Evolutionary conservation across 345 rosid genomes (phyloP), one percentile per base, ranked within the genome.

Genomic region (Acer saccharum): DNA sequence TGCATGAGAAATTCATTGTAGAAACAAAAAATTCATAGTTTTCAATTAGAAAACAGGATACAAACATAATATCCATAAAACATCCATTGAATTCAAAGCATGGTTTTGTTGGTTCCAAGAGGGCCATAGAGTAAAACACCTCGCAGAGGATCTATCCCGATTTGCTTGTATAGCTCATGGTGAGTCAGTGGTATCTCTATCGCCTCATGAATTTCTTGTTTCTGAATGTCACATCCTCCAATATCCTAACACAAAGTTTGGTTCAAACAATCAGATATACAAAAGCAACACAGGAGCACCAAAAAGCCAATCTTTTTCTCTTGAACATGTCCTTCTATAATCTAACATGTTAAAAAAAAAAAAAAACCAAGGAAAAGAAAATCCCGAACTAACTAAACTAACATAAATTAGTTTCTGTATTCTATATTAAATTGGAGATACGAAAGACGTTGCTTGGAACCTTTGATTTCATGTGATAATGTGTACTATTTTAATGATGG

Each of bases 161-260:
- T 95, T 80, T 95, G 98, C 43, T 93, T 95, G 89, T 95, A 95
- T 32, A 95, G 81, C 72, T 95, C 99, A 50, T 95, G 97, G 71
- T 95, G 99, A 65, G 99, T 95, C 20, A 93, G 86, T 12, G 99
- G 99, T 75, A 95, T 83, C 87, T 95, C 99, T 69, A 95, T 98
- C 10, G 99, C 99, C 86, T 95, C 98, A n/a, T 98, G 96, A 81
- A 95, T 95, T 80, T 96, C 98, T 87, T 96, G 99, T 80, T 96
- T 96, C 83, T 96, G 99, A 78, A 93, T 91, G 82, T 95, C 99
- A 27, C 99, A 95, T 68, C 99, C 99, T 83, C 99, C 98, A 82
- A 95, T 95, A 82, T 95, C 99, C 99, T 95, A 67, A 73, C 61
- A 69, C 12, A n/a, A 67, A 66, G 21, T 61, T 61, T 50, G 10